These are phyloP conservation scores for Glarea lozoyensis DNA, from an alignment of 495 filamentous ascomycete genomes.

Conservation along the genomic window DNA sequence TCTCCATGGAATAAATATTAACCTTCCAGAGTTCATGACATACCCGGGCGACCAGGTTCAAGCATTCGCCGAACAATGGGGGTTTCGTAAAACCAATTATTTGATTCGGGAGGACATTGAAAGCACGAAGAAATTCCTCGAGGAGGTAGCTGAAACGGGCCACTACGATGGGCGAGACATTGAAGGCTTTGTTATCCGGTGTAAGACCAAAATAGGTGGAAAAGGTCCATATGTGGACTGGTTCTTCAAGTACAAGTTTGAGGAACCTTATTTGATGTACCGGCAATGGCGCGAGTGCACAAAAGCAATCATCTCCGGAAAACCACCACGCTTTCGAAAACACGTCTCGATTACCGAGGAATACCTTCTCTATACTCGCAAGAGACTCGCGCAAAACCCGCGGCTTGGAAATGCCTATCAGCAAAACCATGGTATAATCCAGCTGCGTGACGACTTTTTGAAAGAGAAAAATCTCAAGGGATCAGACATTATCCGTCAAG, in stretches of 20 bases:
- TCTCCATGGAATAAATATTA: slow-evolving; percentile 91
- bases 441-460: slow-evolving; percentile 79
- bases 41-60: slow-evolving; percentile 72
- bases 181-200: slow-evolving; percentile 94
- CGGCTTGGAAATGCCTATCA: slow-evolving; percentile 58
- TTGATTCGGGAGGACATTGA: slow-evolving; percentile 66
- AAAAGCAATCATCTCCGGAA: slow-evolving; percentile 75
- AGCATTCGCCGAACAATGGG: slow-evolving; percentile 86
- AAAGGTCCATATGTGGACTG: slow-evolving; percentile 50
- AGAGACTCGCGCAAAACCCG: slow-evolving; percentile 57
- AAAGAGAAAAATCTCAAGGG: slow-evolving; percentile 73
- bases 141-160: slow-evolving; percentile 73
- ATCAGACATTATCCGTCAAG: slow-evolving; percentile 68
- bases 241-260: slow-evolving; percentile 99
- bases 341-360: slow-evolving; percentile 85
- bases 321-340: slow-evolving; percentile 67
- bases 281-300: slow-evolving; percentile 97
- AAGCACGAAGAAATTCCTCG: slow-evolving; percentile 69
- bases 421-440: slow-evolving; percentile 92
- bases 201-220: slow-evolving; percentile 47
- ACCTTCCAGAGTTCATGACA: slow-evolving; percentile 80
- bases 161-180: slow-evolving; percentile 85
- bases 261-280: slow-evolving; percentile 97
- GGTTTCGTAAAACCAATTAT: slow-evolving; percentile 81
- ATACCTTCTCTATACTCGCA: slow-evolving; percentile 73